Evolutionary conservation across 768 basidiomycete species (phyloP).

Genomic region (Goffeauzyma gilvescens): DNA sequence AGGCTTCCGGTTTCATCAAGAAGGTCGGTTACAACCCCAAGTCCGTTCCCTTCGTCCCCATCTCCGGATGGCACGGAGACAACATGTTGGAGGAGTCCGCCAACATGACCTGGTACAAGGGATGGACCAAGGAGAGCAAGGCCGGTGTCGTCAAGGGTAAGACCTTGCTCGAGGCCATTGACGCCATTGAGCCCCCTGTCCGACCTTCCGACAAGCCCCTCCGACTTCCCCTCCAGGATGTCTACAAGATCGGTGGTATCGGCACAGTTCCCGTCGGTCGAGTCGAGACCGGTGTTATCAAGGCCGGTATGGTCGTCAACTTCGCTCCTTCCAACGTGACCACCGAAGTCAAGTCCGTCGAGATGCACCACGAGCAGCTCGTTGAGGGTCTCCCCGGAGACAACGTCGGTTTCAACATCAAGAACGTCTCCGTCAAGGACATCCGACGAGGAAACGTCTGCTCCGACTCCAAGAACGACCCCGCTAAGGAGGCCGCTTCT

Average conservation of each 20-base stretch:
- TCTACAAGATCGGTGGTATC: constrained; percentile 99
- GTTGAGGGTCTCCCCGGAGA: constrained; percentile 86
- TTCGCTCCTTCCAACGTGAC: constrained; percentile 96
- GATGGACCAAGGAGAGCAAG: constrained; percentile 96
- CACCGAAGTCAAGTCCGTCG: constrained; percentile 95
- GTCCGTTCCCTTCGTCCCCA: constrained; percentile 92
- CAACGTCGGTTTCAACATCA: constrained; percentile 98
- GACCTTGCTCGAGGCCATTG: constrained; percentile 98
- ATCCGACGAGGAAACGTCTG: constrained; percentile 99
- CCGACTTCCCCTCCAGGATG: constrained; percentile 99
- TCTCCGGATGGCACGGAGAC: constrained; percentile 99
- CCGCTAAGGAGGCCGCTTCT: constrained; percentile 94
- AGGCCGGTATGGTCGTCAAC: constrained; percentile 95
- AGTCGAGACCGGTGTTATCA: constrained; percentile 99
- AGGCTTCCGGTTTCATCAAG: constrained; percentile 94
- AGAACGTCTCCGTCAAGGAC: constrained; percentile 99
- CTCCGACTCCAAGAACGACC: constrained; percentile 99
- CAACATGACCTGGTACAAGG: constrained; percentile 99
- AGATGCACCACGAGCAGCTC: constrained; percentile 45
- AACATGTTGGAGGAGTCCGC: constrained; percentile 99
- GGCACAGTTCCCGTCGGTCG: constrained; percentile 99
- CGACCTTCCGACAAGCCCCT: constrained; percentile 99
- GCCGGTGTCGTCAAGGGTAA: constrained; percentile 83
- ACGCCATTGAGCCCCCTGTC: constrained; percentile 91
- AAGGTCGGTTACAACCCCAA: constrained; percentile 99